A percentile compares a stretch with the other conserved stretches of the same genome.
phyloP scores from a whole-genome alignment of 176 grass and related monocot species.

The Calamus simplicifolius region DNA sequence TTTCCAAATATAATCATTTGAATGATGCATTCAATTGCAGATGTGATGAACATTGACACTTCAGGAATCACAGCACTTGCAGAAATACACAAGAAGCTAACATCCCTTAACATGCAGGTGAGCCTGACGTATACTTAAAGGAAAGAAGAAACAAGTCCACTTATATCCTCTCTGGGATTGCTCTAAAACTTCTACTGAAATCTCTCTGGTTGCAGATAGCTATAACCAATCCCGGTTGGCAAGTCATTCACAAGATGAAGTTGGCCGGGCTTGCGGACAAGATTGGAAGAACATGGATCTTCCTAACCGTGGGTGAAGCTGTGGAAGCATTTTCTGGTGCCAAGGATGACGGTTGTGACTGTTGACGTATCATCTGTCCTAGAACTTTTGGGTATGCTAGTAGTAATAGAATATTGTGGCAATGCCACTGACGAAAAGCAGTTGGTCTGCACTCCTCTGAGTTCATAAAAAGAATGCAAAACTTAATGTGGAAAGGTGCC shows the following conservation, averaged over 20 bases:
- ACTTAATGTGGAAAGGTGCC: too few species aligned
- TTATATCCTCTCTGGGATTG: too few species aligned
- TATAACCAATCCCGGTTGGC: conserved; percentile 62
- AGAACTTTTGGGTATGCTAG: neutral
- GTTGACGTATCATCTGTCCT: neutral
- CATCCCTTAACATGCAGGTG: conserved; percentile 61
- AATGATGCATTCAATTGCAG: conserved; percentile 21
- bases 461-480: too few species aligned
- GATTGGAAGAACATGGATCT: conserved; percentile 64
- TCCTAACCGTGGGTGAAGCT: conserved; percentile 79
- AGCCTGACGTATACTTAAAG: conserved; percentile 2
- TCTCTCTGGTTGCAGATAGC: conserved; percentile 39
- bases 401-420: neutral
- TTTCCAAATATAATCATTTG: neutral
- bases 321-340: conserved; percentile 48
- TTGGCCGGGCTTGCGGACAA: conserved; percentile 37
- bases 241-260: conserved; percentile 93
- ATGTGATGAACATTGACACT: conserved; percentile 85
- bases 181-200: too few species aligned
- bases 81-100: conserved; percentile 67
- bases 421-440: too few species aligned
- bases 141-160: neutral
- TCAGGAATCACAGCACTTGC: conserved; percentile 52
- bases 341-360: conserved; percentile 15
- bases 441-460: too few species aligned